Percentiles rank a stretch among this genome's conserved stretches.
Conservation (phyloP, 306 rosid genomes). For the Vachellia pachyceras region DNA sequence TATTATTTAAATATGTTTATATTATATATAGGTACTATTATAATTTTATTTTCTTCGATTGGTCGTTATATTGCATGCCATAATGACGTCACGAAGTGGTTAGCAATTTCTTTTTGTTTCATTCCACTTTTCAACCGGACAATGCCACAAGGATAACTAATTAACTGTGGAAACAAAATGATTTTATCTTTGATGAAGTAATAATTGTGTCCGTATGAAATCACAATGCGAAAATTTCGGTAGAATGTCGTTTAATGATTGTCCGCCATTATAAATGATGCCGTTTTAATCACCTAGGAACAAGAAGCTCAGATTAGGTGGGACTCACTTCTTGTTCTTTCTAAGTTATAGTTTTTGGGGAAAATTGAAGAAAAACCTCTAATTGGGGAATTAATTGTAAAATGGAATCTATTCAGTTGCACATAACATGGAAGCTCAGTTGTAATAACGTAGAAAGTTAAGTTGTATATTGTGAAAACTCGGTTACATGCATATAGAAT, state of each 20-base stretch:
- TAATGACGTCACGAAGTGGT: background rate
- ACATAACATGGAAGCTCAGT: too few relatives aligned
- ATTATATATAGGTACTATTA: too few relatives aligned
- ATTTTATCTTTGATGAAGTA: background rate
- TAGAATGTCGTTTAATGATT: constrained; percentile 24
- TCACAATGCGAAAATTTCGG: constrained; percentile 14
- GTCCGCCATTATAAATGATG: background rate
- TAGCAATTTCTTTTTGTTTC: background rate
- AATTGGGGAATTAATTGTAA: too few relatives aligned
- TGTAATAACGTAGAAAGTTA: too few relatives aligned
- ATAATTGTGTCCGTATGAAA: constrained; percentile 3
- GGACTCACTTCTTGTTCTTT: background rate
- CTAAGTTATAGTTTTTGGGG: too few relatives aligned
- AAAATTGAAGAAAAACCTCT: too few relatives aligned
- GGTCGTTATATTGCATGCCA: background rate
- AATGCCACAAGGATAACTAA: background rate
- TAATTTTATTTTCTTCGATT: background rate
- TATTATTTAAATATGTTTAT: too few relatives aligned
- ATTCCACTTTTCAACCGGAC: background rate
- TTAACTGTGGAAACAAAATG: background rate
- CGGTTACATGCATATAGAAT: too few relatives aligned
- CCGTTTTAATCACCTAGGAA: background rate
- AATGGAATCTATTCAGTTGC: too few relatives aligned
- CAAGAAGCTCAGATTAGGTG: background rate
- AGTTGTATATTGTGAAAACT: too few relatives aligned